These are phyloP conservation scores for Elaphomyces granulatus DNA, from an alignment of 495 filamentous ascomycete genomes.

Conservation along the genomic window DNA sequence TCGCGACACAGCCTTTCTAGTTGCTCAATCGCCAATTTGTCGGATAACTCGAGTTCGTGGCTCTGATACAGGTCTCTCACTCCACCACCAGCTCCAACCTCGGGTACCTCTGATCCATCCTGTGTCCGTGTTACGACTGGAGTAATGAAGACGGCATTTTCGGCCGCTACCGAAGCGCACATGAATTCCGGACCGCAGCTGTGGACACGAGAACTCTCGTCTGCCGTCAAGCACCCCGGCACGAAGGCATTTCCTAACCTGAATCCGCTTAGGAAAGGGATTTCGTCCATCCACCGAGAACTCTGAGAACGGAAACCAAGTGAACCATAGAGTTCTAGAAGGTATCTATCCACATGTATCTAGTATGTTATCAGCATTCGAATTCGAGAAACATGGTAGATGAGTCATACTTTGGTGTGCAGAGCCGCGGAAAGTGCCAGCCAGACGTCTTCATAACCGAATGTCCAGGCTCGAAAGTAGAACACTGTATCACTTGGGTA, in stretches of 20 bases:
- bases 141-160: constrained; percentile 55
- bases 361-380: constrained; percentile 16
- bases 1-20: constrained; percentile 37
- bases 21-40: constrained; percentile 25
- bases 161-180: constrained; percentile 39
- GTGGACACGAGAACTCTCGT: constrained; percentile 57
- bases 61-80: constrained; percentile 55
- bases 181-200: constrained; percentile 66
- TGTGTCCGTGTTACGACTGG: constrained; percentile 52
- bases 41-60: constrained; percentile 46
- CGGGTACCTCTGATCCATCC: constrained; percentile 46
- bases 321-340: constrained; percentile 56
- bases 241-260: constrained; percentile 55
- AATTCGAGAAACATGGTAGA: background rate
- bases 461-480: constrained; percentile 84
- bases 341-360: constrained; percentile 78
- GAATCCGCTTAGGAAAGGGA: constrained; percentile 58
- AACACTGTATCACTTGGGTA: constrained; percentile 70
- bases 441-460: constrained; percentile 90
- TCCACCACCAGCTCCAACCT: constrained; percentile 67
- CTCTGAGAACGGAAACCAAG: constrained; percentile 28
- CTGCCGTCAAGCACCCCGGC: constrained; percentile 54
- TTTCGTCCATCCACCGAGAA: constrained; percentile 35
- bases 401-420: constrained; percentile 39
- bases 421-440: constrained; percentile 60